Conservation (phyloP, 2,329 filamentous ascomycete genomes). For the Anthostomella pinea region DNA sequence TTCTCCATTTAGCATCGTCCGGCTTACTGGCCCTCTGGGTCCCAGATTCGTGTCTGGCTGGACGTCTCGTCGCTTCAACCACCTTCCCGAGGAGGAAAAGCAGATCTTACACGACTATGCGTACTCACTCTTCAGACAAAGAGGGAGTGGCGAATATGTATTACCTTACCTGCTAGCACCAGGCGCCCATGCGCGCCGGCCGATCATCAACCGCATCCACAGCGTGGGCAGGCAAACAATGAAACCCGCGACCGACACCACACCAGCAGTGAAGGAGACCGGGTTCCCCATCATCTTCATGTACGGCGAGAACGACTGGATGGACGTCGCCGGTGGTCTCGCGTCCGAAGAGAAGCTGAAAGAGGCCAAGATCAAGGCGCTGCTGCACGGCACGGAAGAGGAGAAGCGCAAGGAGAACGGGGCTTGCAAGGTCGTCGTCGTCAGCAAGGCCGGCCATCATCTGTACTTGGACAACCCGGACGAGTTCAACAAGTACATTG, state of each 20-base stretch:
- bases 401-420: slow-evolving; percentile 74
- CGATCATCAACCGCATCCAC: slow-evolving; percentile 83
- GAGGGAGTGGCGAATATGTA: slow-evolving; percentile 90
- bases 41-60: slow-evolving; percentile 91
- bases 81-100: slow-evolving; percentile 76
- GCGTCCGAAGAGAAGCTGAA: slow-evolving; percentile 78
- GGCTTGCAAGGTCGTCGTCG: slow-evolving; percentile 75
- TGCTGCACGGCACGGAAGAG: slow-evolving; percentile 62
- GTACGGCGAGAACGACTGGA: slow-evolving; percentile 99
- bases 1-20: slow-evolving; percentile 88
- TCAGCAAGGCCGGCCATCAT: slow-evolving; percentile 60
- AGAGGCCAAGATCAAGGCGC: slow-evolving; percentile 56
- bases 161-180: slow-evolving; percentile 90
- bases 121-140: slow-evolving; percentile 89
- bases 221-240: slow-evolving; percentile 74
- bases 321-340: slow-evolving; percentile 86
- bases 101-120: slow-evolving; percentile 88
- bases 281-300: slow-evolving; percentile 86
- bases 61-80: slow-evolving; percentile 89
- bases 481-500: slow-evolving; percentile 53
- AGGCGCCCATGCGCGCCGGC: slow-evolving; percentile 85
- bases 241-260: slow-evolving; percentile 29
- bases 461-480: slow-evolving; percentile 59
- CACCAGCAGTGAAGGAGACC: slow-evolving; percentile 45
- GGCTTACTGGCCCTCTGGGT: slow-evolving; percentile 83